phyloP scores from a whole-genome alignment of 768 basidiomycete genomes.

The Boletus rubroflammeus region DNA sequence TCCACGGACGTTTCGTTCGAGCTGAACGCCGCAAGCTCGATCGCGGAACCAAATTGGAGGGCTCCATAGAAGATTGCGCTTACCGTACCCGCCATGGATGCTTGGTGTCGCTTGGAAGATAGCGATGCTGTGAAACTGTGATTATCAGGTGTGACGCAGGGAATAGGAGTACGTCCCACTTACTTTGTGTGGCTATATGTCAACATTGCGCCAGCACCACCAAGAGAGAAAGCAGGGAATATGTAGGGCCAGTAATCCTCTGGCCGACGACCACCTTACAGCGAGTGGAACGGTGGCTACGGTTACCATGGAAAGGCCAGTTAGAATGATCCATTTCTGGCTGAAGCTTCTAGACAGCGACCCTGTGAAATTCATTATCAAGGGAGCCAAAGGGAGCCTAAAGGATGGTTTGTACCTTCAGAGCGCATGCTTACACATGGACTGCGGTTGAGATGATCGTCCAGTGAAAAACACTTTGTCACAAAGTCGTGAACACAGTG shows the following conservation, averaged over 20 bases:
- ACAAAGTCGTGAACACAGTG: conserved; percentile 35
- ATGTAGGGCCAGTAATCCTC: conserved; percentile 44
- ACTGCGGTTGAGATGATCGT: conserved; percentile 37
- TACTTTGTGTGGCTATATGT: conserved; percentile 48
- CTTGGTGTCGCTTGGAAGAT: conserved; percentile 47
- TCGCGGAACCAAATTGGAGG: conserved; percentile 49
- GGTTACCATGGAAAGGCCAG: conserved; percentile 37
- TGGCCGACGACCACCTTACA: conserved; percentile 37
- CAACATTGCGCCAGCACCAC: conserved; percentile 44
- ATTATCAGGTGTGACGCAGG: neutral
- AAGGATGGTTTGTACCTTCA: neutral
- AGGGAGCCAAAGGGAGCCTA: conserved; percentile 39
- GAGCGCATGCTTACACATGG: conserved; percentile 33
- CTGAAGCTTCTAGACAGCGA: conserved; percentile 35
- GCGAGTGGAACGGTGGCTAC: conserved; percentile 41
- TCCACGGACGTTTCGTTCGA: conserved; percentile 49
- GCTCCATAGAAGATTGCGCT: conserved; percentile 55
- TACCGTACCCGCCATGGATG: conserved; percentile 50
- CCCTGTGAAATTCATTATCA: conserved; percentile 39
- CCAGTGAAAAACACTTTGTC: conserved; percentile 44
- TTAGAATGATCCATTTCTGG: conserved; percentile 45
- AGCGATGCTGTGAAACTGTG: conserved; percentile 37
- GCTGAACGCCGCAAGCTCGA: conserved; percentile 45
- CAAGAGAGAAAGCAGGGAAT: conserved; percentile 49
- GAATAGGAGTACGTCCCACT: neutral